phyloP scores from a whole-genome alignment of 2,329 filamentous ascomycete genomes.

The Ophiostoma fasciatum region DNA sequence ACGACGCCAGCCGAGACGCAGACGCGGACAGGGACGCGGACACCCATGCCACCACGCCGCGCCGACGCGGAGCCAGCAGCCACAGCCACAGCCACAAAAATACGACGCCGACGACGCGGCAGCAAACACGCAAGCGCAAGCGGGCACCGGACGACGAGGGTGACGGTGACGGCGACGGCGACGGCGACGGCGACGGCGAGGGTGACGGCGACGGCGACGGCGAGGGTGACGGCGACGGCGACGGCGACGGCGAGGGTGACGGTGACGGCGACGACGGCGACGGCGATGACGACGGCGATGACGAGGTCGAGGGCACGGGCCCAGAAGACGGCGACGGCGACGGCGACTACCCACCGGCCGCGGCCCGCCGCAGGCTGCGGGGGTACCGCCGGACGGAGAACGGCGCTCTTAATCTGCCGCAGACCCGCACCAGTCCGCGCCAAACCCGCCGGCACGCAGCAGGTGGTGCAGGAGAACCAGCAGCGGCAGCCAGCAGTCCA shows the following conservation, averaged over 20 bases:
- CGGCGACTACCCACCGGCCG: too few species aligned
- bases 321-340: not conserved
- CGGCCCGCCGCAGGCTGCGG: too few species aligned
- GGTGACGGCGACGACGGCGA: not conserved
- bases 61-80: not conserved
- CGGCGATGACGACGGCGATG: not conserved
- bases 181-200: not conserved
- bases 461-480: too few species aligned
- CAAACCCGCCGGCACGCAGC: too few species aligned
- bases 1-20: too few species aligned
- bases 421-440: too few species aligned
- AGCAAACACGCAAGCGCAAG: conserved; percentile 11
- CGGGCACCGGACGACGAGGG: not conserved
- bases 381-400: too few species aligned
- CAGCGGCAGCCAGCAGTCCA: too few species aligned
- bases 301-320: not conserved
- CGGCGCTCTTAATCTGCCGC: too few species aligned
- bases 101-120: conserved; percentile 1
- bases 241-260: not conserved
- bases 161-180: not conserved
- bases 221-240: not conserved
- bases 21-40: too few species aligned
- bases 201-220: not conserved
- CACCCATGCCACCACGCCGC: too few species aligned
- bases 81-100: too few species aligned